phyloP scores from a whole-genome alignment of 179 eudicot genomes.

The Beta lomatogona region DNA sequence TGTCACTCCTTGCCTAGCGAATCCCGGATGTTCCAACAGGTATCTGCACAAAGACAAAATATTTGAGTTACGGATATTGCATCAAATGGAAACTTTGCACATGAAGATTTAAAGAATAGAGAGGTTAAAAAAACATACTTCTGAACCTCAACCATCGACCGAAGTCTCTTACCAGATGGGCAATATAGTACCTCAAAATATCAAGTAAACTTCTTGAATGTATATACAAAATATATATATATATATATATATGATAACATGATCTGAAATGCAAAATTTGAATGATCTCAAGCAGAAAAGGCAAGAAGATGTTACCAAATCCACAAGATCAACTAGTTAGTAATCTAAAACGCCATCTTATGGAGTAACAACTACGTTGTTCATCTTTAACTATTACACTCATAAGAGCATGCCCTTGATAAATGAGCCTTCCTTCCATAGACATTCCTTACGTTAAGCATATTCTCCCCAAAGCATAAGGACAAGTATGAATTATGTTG shows the following conservation, averaged over 20 bases:
- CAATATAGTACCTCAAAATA: constrained; percentile 71
- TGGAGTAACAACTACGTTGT: background rate
- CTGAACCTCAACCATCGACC: constrained; percentile 77
- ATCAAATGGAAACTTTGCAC: background rate
- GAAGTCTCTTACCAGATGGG: constrained; percentile 83
- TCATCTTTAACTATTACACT: background rate
- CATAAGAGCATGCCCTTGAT: background rate
- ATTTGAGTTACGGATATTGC: background rate
- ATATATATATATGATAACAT: background rate
- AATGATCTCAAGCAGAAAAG: background rate
- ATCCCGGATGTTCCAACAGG: constrained; percentile 64
- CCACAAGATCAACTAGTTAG: background rate
- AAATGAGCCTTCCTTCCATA: background rate
- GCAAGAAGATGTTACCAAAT: background rate
- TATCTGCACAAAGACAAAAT: constrained; percentile 44
- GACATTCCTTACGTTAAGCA: background rate
- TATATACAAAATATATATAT: no score
- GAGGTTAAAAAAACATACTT: constrained; percentile 43
- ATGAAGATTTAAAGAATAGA: background rate
- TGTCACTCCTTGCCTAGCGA: constrained; percentile 45
- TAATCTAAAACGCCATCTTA: background rate
- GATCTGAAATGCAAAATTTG: background rate
- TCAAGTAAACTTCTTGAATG: background rate
- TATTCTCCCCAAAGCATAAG: background rate
- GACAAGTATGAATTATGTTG: background rate